Evolutionary conservation across 2,329 filamentous ascomycete genomes (phyloP).

Genomic region (Neofusicoccum cordaticola): DNA sequence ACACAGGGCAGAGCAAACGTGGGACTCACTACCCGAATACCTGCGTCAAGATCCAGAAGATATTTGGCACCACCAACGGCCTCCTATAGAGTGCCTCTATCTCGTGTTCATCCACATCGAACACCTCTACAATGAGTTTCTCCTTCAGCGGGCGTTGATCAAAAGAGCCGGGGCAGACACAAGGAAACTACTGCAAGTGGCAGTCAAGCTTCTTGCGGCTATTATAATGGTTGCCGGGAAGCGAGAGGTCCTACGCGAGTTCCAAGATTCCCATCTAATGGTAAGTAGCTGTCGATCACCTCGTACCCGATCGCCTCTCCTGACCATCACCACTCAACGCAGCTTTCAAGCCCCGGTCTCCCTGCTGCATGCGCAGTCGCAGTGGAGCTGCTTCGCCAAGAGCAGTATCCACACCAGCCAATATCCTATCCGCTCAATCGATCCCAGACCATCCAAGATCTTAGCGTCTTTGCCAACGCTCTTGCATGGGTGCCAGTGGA

Average conservation of each 20-base stretch:
- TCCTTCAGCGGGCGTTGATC: conserved; percentile 56
- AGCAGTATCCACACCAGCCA: conserved; percentile 22
- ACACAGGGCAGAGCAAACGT: conserved; percentile 21
- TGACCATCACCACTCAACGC: conserved; percentile 36
- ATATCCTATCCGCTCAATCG: conserved; percentile 33
- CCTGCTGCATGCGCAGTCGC: conserved; percentile 43
- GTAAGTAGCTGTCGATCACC: neutral
- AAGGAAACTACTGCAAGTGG: conserved; percentile 36
- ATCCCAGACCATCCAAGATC: conserved; percentile 45
- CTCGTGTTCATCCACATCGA: conserved; percentile 46
- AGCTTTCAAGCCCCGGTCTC: conserved; percentile 33
- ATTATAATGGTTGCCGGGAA: conserved; percentile 38
- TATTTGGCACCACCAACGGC: neutral
- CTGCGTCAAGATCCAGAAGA: conserved; percentile 24
- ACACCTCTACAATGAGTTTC: conserved; percentile 57
- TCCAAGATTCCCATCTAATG: conserved; percentile 34
- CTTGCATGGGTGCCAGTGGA: conserved; percentile 39
- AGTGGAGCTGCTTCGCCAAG: conserved; percentile 44
- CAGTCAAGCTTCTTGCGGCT: conserved; percentile 37
- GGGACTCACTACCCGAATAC: conserved; percentile 28
- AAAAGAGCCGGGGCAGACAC: conserved; percentile 7
- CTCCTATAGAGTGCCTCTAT: conserved; percentile 44
- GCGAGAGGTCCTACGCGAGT: conserved; percentile 41
- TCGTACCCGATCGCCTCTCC: neutral
- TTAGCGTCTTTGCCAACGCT: conserved; percentile 38